Evolutionary conservation across 371 early-diverging fungal genomes (phyloP).

Genomic region (Haplosporangium sp.): DNA sequence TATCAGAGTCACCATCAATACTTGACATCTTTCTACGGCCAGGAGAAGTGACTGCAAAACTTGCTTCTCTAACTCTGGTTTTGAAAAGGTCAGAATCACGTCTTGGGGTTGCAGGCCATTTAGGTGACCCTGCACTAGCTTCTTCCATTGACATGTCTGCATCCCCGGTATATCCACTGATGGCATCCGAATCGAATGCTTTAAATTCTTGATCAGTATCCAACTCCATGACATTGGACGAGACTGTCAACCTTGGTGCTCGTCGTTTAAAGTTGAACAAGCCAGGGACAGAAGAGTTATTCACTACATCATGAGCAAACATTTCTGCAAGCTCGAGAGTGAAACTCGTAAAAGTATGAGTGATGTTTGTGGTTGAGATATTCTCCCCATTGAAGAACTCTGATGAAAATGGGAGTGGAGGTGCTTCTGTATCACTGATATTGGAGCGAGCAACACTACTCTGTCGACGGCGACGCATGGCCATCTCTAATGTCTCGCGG

Average conservation of each 20-base stretch:
- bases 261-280: constrained; percentile 40
- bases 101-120: constrained; percentile 8
- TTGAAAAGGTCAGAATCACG: background rate
- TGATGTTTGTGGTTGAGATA: constrained; percentile 32
- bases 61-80: constrained; percentile 7
- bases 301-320: constrained; percentile 45
- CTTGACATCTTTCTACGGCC: constrained; percentile 31
- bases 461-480: constrained; percentile 44
- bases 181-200: constrained; percentile 43
- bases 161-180: constrained; percentile 48
- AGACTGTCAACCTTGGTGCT: constrained; percentile 16
- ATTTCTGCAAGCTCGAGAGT: constrained; percentile 39
- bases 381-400: constrained; percentile 28
- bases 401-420: constrained; percentile 9
- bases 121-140: constrained; percentile 14
- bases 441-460: constrained; percentile 32
- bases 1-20: constrained; percentile 49
- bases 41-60: background rate
- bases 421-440: constrained; percentile 17
- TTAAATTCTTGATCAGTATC: constrained; percentile 37
- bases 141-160: constrained; percentile 50
- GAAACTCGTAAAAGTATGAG: constrained; percentile 47
- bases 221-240: constrained; percentile 15
- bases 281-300: constrained; percentile 40
- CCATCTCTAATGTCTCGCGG: constrained; percentile 49